These are phyloP conservation scores for Gnomoniopsis sp. DNA, from an alignment of 2,329 filamentous ascomycete genomes.

Conservation along the genomic window DNA sequence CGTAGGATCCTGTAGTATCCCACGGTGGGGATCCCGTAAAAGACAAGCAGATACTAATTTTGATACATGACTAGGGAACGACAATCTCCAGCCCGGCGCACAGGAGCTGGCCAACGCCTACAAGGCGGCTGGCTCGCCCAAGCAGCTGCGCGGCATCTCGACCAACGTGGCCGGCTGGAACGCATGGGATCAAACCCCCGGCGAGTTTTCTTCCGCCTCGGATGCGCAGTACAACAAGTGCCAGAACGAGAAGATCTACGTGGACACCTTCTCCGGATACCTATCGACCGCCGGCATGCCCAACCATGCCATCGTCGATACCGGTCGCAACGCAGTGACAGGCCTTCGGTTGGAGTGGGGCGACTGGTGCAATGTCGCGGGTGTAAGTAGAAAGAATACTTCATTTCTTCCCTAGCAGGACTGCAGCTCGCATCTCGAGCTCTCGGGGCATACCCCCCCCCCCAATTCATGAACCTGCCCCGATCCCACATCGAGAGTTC, in stretches of 20 bases:
- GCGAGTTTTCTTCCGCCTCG: conserved; percentile 39
- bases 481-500: no score
- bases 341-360: conserved; percentile 43
- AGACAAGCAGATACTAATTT: background rate
- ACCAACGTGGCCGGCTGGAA: conserved; percentile 41
- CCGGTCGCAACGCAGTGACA: conserved; percentile 37
- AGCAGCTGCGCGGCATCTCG: conserved; percentile 35
- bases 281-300: conserved; percentile 37
- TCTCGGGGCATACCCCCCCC: no score
- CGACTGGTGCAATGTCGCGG: conserved; percentile 51
- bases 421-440: no score
- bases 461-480: no score
- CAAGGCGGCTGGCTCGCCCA: conserved; percentile 34
- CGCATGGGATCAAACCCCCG: conserved; percentile 33
- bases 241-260: conserved; percentile 41
- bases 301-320: conserved; percentile 41
- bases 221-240: conserved; percentile 38
- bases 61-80: no score
- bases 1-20: background rate
- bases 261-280: conserved; percentile 35
- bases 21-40: background rate
- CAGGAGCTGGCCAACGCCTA: conserved; percentile 37
- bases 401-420: no score
- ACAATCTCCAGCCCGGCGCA: conserved; percentile 45
- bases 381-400: conserved; percentile 24